Conservation (phyloP, 1,139 yeast genomes). For the Suhomyces maxii region DNA sequence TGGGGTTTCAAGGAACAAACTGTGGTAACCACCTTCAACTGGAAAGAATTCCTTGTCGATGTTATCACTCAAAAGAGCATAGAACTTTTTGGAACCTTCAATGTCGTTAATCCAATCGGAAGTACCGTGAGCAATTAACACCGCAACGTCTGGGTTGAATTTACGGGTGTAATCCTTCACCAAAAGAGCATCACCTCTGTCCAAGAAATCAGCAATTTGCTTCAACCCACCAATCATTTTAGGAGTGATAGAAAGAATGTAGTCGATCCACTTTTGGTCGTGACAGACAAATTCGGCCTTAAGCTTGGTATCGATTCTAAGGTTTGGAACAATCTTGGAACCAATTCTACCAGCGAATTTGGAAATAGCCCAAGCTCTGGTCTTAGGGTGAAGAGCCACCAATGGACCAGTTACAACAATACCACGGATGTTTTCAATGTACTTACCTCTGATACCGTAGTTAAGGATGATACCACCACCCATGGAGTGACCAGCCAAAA, state of each 20-base stretch:
- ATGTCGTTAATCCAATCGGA: conserved; percentile 53
- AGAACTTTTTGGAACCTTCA: conserved; percentile 52
- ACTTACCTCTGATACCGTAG: conserved; percentile 69
- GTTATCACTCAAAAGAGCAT: conserved; percentile 31
- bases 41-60: conserved; percentile 29
- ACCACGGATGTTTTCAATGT: conserved; percentile 53
- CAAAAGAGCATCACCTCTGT: conserved; percentile 57
- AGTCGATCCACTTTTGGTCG: conserved; percentile 49
- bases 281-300: conserved; percentile 56
- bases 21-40: conserved; percentile 43
- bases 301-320: conserved; percentile 58
- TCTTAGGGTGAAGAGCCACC: conserved; percentile 55
- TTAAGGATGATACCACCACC: conserved; percentile 85
- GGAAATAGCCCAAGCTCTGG: conserved; percentile 55
- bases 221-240: conserved; percentile 45
- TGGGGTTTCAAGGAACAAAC: conserved; percentile 40
- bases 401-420: conserved; percentile 69
- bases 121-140: conserved; percentile 35
- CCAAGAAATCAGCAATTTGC: conserved; percentile 61
- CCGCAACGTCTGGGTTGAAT: conserved; percentile 43
- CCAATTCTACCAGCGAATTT: conserved; percentile 47
- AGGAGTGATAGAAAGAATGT: conserved; percentile 37
- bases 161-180: conserved; percentile 42
- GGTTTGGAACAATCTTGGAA: conserved; percentile 52
- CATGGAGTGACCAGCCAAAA: conserved; percentile 88